These are phyloP conservation scores for Zymoseptoria brevis DNA, from an alignment of 2,329 filamentous ascomycete species.

Conservation along the genomic window DNA sequence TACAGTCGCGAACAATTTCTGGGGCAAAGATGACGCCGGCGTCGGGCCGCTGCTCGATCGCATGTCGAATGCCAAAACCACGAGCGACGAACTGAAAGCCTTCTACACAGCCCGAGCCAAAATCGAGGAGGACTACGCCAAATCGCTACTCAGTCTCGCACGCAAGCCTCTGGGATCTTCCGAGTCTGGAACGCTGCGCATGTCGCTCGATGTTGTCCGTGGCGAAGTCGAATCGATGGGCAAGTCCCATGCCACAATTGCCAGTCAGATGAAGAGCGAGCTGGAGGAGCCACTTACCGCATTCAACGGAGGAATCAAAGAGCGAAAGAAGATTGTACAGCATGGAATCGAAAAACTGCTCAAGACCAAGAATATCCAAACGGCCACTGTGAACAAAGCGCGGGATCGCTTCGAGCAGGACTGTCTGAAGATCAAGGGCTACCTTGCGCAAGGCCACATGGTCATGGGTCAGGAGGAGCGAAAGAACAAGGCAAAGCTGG, in stretches of 20 bases:
- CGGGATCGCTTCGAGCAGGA: conserved; percentile 95
- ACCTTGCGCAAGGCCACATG: conserved; percentile 97
- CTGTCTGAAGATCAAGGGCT: conserved; percentile 95
- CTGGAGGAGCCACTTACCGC: conserved; percentile 87
- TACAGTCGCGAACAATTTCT: conserved; percentile 96
- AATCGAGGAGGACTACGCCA: conserved; percentile 93
- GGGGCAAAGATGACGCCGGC: conserved; percentile 97
- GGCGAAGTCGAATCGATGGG: conserved; percentile 88
- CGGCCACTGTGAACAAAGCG: conserved; percentile 83
- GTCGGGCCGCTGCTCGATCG: conserved; percentile 85
- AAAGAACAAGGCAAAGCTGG: conserved; percentile 96
- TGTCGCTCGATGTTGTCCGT: conserved; percentile 78
- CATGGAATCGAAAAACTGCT: conserved; percentile 87
- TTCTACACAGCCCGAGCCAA: conserved; percentile 88
- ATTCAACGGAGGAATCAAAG: conserved; percentile 92
- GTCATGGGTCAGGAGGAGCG: conserved; percentile 99
- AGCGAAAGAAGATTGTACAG: conserved; percentile 92
- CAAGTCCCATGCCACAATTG: conserved; percentile 85
- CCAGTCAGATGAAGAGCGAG: conserved; percentile 90
- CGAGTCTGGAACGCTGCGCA: conserved; percentile 73
- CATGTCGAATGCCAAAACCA: conserved; percentile 90
- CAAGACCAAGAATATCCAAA: conserved; percentile 90
- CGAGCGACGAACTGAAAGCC: conserved; percentile 82
- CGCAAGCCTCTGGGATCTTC: conserved; percentile 83
- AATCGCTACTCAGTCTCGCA: conserved; percentile 76